Base-by-base conservation (phyloP, 2,329 filamentous ascomycete genomes). In the Hymenotorrendiella dingleyae region DNA sequence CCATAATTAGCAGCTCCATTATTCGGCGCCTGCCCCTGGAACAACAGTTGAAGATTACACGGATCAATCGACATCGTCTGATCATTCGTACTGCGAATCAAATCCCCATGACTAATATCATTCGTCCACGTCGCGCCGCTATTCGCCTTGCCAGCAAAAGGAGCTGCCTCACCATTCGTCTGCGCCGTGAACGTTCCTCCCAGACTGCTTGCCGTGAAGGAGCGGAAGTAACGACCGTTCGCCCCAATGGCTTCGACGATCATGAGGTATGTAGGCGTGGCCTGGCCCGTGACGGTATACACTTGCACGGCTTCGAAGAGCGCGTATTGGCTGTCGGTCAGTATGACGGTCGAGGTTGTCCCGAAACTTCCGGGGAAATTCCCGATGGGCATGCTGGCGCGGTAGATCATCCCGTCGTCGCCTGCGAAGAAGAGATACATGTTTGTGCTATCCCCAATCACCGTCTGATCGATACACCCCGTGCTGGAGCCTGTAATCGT, bases 401-500 rank as follows among this genome's bases (percentile, higher is more conserved):
- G 70, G 64, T 84, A 84, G 56, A 84, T 79, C 34, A 71, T 73
- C 59, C 80, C 80, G 49, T 84, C 81, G 62, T 84, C 80, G 6
- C 78, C 80, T 0, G 71, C 69, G 52, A 83, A 84, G 71, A 84
- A 84, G 4, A 84, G 65, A 53, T 82, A 82, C 76, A 82, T 82
- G 62, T 74, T 72, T 6, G 57, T 61, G 56, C 62, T 62, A 59
- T 84, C 80, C 29, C 74, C 77, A 49, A 84, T 83, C 43, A 83
- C 50, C 0, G 77, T 76, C 62, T 81, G 78, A 59, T 84, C 79
- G 47, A 84, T 82, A 9, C 66, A 56, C 1, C 76, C 76, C 0
- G 72, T 79, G 60, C 60, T 57, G 7, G 72, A 72, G 42, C 55
- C 67, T 0, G 66, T 57, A 53, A 82, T 75, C 16, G 57, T 67